Base-by-base conservation (phyloP, 2,329 filamentous ascomycete species). In the Alternaria sp. region DNA sequence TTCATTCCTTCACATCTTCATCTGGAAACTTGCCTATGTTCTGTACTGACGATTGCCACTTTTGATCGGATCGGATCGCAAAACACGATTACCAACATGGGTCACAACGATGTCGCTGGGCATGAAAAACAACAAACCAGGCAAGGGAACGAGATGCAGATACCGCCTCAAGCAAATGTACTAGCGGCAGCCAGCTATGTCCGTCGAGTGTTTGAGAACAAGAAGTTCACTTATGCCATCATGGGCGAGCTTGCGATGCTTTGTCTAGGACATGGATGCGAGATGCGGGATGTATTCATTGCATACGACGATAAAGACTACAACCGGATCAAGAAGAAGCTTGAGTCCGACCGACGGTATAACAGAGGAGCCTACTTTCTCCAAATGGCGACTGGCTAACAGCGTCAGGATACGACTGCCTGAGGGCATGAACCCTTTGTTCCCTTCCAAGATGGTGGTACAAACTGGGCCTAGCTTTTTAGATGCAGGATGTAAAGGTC, bases 291-390 rank as follows among this genome's bases (percentile, higher is more conserved):
- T 38, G 60, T 78, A 5, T 73, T 77, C 30, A 71, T 78, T 32
- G 74, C 73, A 1, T 78, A 77, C 44, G 75, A 77, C 36, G 72
- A 72, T 36, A 68, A 61, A 49, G 73, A 77, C 27, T 77, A 70
- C 41, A 57, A 64, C 20, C 68, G 69, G 8, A 67, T 78, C 9
- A 74, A 68, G 40, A 44, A 57, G 7, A 76, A 75, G 53, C 59
- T 78, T 9, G 71, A 73, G 28, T 50, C 55, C 12, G 73, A 78
- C 30, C 66, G 54, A 41, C 66, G 75, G 74, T 74, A 74, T 50
- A 65, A 22, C 38, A 38, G 27, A 27, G 25, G 25, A 27, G 25
- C 25, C 3, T 12, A 22, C 9, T 8, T 2, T 3, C 25, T 20
- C 6, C 14, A 32, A 12, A 4, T 11, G 7, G 22, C 9, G 18